phyloP scores from a whole-genome alignment of 2,329 filamentous ascomycete species.

The Alternaria brassicae region DNA sequence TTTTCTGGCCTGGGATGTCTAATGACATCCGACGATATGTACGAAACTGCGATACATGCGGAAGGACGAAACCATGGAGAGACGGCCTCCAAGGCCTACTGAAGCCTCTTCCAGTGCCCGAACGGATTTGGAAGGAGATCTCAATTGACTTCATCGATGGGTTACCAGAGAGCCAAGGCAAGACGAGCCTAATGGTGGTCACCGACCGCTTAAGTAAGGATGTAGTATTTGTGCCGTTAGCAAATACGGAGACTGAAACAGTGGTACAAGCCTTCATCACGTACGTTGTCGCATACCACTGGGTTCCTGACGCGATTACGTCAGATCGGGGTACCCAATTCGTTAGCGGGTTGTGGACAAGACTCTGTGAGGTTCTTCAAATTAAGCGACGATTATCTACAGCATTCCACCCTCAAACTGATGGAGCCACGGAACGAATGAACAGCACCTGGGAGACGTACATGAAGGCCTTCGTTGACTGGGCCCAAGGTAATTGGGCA shows the following conservation, averaged over 20 bases:
- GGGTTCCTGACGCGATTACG: neutral
- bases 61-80: no score
- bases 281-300: neutral
- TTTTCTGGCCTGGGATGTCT: no score
- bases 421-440: slow-evolving; percentile 1
- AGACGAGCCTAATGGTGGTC: neutral
- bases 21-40: no score
- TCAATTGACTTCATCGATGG: slow-evolving; percentile 5
- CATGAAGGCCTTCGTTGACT: neutral
- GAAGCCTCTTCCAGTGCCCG: slow-evolving; percentile 4
- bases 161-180: neutral
- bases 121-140: neutral
- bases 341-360: neutral
- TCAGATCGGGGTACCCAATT: neutral
- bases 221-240: neutral
- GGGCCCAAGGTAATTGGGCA: neutral
- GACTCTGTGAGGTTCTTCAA: neutral
- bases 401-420: slow-evolving; percentile 2
- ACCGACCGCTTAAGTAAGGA: neutral
- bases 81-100: neutral
- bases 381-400: neutral
- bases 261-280: neutral
- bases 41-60: no score
- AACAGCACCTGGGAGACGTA: neutral
- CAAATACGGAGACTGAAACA: neutral